These are phyloP conservation scores for Fulvia fulva DNA, from an alignment of 2,329 filamentous ascomycete genomes.

Conservation along the genomic window DNA sequence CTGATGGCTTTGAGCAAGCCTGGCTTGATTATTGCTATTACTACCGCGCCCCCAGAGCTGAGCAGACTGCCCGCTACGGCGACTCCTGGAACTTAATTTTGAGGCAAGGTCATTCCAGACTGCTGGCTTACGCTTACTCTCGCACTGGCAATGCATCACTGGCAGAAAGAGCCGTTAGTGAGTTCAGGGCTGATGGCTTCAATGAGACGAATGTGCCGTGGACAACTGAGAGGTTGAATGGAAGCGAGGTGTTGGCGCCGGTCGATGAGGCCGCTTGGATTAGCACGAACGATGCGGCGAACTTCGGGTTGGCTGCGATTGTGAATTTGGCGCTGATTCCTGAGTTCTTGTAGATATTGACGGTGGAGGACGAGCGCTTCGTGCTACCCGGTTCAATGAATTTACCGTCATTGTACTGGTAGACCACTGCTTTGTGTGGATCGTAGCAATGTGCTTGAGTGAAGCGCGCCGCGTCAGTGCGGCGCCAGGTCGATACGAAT, in stretches of 20 bases:
- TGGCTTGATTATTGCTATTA: conserved; percentile 61
- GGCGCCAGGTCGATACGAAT: too few species aligned
- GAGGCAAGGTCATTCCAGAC: conserved; percentile 55
- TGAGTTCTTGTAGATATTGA: conserved; percentile 3
- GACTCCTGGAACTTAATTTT: conserved; percentile 46
- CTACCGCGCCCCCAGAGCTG: conserved; percentile 47
- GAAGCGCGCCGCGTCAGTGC: too few species aligned
- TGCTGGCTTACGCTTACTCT: conserved; percentile 53
- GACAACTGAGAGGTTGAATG: conserved; percentile 40
- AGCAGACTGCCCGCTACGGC: conserved; percentile 54
- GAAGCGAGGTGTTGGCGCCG: conserved; percentile 44
- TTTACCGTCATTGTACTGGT: too few species aligned
- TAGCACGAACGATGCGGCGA: conserved; percentile 53
- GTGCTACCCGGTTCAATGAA: too few species aligned
- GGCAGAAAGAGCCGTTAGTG: conserved; percentile 51
- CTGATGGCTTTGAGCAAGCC: conserved; percentile 49
- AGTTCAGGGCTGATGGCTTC: conserved; percentile 49
- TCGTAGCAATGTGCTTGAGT: too few species aligned
- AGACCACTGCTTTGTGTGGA: too few species aligned
- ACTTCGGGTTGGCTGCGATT: conserved; percentile 57
- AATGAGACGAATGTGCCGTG: conserved; percentile 28
- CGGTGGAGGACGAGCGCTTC: too few species aligned
- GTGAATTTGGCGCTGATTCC: conserved; percentile 48
- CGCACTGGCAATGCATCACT: conserved; percentile 45
- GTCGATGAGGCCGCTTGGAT: conserved; percentile 57